Conservation (phyloP, 2,329 filamentous ascomycete species). For the Arthrinium puccinioides region DNA sequence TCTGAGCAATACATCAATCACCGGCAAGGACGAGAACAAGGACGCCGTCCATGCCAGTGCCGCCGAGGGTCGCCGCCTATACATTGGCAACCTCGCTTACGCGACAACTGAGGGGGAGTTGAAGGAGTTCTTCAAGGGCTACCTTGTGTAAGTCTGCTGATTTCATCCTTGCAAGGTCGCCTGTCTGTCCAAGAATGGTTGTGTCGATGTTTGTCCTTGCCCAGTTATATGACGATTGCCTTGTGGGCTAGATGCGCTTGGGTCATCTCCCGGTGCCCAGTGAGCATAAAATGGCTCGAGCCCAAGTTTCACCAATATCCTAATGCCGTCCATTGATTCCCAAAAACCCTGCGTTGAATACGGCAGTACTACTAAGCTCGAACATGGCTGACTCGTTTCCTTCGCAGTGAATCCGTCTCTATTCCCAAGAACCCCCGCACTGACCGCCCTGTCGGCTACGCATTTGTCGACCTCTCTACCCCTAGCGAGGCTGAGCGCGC, state of each 20-base stretch:
- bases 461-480: slow-evolving; percentile 96
- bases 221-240: too few relatives aligned
- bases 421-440: slow-evolving; percentile 99
- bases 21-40: slow-evolving; percentile 51
- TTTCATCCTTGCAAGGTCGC: too few relatives aligned
- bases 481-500: slow-evolving; percentile 91
- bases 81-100: slow-evolving; percentile 99
- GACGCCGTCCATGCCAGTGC: slow-evolving; percentile 95
- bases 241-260: too few relatives aligned
- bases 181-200: too few relatives aligned
- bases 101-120: slow-evolving; percentile 99
- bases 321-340: too few relatives aligned
- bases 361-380: too few relatives aligned
- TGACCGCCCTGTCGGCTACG: slow-evolving; percentile 95
- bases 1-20: slow-evolving; percentile 68
- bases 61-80: slow-evolving; percentile 97
- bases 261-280: too few relatives aligned
- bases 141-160: slow-evolving; percentile 95
- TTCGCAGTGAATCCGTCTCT: slow-evolving; percentile 89
- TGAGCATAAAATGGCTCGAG: too few relatives aligned
- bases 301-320: too few relatives aligned
- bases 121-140: slow-evolving; percentile 99
- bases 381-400: too few relatives aligned
- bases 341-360: too few relatives aligned
- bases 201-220: too few relatives aligned